Evolutionary conservation across 352 stramenopile genomes (phyloP).

Genomic region (Phytophthora palmivora): DNA sequence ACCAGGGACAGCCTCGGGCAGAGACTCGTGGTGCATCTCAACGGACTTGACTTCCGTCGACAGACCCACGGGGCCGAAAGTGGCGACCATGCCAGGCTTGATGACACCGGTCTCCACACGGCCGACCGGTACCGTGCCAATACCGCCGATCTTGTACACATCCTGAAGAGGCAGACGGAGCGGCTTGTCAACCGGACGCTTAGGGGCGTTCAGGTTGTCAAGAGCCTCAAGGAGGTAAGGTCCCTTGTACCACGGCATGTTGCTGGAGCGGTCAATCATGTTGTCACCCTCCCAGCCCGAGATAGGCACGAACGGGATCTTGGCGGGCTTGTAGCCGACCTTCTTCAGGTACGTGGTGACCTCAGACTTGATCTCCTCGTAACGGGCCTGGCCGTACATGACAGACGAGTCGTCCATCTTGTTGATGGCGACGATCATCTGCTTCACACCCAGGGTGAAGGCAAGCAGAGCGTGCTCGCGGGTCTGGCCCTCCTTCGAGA

Average conservation of each 20-base stretch:
- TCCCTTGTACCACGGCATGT: conserved; percentile 98
- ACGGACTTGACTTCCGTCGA: conserved; percentile 96
- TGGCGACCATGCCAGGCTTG: conserved; percentile 93
- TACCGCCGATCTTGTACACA: conserved; percentile 98
- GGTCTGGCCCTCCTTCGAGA: conserved; percentile 96
- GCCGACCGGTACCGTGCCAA: conserved; percentile 97
- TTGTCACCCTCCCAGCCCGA: conserved; percentile 98
- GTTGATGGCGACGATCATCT: conserved; percentile 98
- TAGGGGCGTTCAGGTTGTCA: conserved; percentile 92
- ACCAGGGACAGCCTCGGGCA: conserved; percentile 92
- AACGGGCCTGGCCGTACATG: conserved; percentile 94
- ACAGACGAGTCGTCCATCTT: conserved; percentile 98
- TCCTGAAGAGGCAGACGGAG: conserved; percentile 97
- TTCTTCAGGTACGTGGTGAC: conserved; percentile 95
- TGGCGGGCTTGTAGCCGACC: conserved; percentile 96
- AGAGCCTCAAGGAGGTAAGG: conserved; percentile 91
- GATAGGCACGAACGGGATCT: conserved; percentile 97
- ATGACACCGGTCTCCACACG: conserved; percentile 97
- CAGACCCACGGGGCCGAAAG: conserved; percentile 92
- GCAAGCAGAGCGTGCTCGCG: conserved; percentile 96
- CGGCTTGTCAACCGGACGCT: conserved; percentile 93
- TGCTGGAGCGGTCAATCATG: conserved; percentile 94
- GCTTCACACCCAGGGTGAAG: conserved; percentile 97
- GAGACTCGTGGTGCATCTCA: conserved; percentile 96
- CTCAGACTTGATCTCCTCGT: conserved; percentile 95